phyloP scores from a whole-genome alignment of 2,329 filamentous ascomycete genomes.

The Eurotiales sp. region DNA sequence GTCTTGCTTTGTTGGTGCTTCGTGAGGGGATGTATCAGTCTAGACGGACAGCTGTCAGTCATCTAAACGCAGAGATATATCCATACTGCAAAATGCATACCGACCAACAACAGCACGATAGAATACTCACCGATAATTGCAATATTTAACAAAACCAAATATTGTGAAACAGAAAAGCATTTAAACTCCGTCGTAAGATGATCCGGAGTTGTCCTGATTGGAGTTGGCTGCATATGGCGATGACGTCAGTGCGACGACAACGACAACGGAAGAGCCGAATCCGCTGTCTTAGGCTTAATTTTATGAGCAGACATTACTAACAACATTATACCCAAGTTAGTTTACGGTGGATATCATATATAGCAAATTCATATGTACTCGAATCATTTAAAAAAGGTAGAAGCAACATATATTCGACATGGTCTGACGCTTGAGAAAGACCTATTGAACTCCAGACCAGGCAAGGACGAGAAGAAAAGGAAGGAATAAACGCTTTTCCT shows the following conservation, averaged over 20 bases:
- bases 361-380: not conserved
- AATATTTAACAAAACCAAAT: too few relatives aligned
- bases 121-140: too few relatives aligned
- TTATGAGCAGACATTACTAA: too few relatives aligned
- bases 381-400: not conserved
- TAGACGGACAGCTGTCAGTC: too few relatives aligned
- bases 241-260: constrained; percentile 14
- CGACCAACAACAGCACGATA: too few relatives aligned
- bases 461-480: constrained; percentile 3
- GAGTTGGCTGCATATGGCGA: not conserved
- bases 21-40: too few relatives aligned
- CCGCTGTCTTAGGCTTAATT: constrained; percentile 1
- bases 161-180: not conserved
- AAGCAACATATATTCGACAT: not conserved
- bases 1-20: not conserved
- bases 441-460: constrained; percentile 11
- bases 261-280: not conserved
- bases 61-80: too few relatives aligned
- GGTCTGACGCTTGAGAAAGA: not conserved
- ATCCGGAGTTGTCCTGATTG: not conserved
- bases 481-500: not conserved
- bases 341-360: too few relatives aligned
- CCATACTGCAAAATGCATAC: too few relatives aligned
- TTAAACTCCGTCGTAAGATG: not conserved
- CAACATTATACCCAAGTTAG: too few relatives aligned